phyloP scores from a whole-genome alignment of 2,329 filamentous ascomycete species.

The Mycosphaerelloides madeirae region DNA sequence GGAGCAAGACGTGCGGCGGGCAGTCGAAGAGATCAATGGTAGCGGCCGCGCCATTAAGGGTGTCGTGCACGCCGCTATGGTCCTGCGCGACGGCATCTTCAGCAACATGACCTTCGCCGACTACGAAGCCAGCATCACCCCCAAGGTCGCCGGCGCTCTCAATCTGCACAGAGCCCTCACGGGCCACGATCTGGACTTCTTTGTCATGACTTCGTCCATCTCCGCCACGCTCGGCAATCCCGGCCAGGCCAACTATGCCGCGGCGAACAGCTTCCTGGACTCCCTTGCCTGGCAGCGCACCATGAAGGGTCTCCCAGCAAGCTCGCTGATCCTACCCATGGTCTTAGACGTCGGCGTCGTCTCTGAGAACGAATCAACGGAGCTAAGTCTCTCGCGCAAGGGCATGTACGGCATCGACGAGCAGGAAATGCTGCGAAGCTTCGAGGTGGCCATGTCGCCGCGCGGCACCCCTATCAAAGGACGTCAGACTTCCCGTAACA shows the following conservation, averaged over 20 bases:
- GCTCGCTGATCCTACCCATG: conserved; percentile 24
- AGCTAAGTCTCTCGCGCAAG: neutral
- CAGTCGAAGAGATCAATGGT: neutral
- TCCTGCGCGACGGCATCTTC: conserved; percentile 18
- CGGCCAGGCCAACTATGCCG: conserved; percentile 20
- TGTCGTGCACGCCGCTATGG: conserved; percentile 33
- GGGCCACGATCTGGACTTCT: conserved; percentile 16
- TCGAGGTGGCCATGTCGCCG: neutral
- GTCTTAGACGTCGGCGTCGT: neutral
- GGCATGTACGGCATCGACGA: neutral
- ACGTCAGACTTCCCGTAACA: no score
- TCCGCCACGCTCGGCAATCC: conserved; percentile 14
- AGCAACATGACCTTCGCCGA: conserved; percentile 21
- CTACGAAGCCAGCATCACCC: conserved; percentile 1
- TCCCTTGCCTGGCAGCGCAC: conserved; percentile 22
- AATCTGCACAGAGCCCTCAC: conserved; percentile 14
- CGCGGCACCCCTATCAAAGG: no score
- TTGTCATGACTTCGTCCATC: conserved; percentile 22
- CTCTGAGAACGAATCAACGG: neutral
- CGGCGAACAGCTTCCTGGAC: conserved; percentile 20
- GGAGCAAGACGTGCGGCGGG: neutral
- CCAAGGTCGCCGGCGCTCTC: conserved; percentile 27
- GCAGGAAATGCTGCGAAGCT: neutral
- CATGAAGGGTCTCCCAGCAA: conserved; percentile 15
- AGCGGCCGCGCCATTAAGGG: conserved; percentile 7